phyloP scores from a whole-genome alignment of 148 eudicot genomes.

The Rhododendron simsii region DNA sequence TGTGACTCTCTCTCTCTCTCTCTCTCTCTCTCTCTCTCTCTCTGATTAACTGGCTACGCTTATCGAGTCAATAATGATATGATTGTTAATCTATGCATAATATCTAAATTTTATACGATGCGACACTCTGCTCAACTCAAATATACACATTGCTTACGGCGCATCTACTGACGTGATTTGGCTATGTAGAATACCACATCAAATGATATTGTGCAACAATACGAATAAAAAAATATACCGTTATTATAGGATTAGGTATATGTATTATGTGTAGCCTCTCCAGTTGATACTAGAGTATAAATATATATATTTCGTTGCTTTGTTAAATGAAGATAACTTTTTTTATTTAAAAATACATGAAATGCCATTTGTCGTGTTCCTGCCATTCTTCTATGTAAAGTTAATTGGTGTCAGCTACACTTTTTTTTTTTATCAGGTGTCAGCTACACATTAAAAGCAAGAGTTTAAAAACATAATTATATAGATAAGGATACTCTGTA shows the following conservation, averaged over 20 bases:
- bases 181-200: background rate
- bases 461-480: background rate
- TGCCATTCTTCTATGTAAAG: slow-evolving; percentile 18
- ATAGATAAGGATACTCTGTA: background rate
- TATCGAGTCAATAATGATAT: background rate
- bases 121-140: background rate
- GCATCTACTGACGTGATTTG: background rate
- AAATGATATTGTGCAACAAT: background rate
- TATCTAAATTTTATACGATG: background rate
- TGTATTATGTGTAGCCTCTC: background rate
- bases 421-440: background rate
- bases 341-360: slow-evolving; percentile 27
- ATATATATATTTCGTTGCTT: background rate
- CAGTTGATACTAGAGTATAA: background rate
- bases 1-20: slow-evolving; percentile 14
- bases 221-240: background rate
- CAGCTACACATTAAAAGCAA: slow-evolving; percentile 16
- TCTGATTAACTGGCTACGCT: background rate
- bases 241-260: background rate
- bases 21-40: background rate
- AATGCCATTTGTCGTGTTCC: slow-evolving; percentile 40
- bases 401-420: slow-evolving; percentile 16
- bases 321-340: slow-evolving; percentile 3
- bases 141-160: background rate
- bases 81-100: background rate